Percentiles rank a stretch among this genome's conserved stretches.
phyloP scores from a whole-genome alignment of 1,284 basidiomycete genomes.

The Ustilago shanxiensis region DNA sequence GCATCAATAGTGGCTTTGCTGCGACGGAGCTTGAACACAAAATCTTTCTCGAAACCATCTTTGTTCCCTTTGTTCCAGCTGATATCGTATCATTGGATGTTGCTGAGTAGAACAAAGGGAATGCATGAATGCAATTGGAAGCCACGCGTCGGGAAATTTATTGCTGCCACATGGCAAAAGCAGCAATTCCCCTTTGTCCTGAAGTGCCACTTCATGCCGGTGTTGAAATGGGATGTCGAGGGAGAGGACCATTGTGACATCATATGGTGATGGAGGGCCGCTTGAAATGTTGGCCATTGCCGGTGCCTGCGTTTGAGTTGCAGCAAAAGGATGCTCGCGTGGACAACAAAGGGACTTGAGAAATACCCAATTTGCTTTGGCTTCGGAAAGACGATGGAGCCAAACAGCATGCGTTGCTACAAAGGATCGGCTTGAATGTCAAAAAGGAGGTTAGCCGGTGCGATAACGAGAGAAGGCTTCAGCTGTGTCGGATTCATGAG shows the following conservation, averaged over 20 bases:
- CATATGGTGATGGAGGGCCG: not conserved
- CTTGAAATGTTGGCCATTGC: not conserved
- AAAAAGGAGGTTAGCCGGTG: too few species aligned
- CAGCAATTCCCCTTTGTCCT: not conserved
- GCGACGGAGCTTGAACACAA: constrained; percentile 9
- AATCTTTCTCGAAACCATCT: not conserved
- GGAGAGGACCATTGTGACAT: not conserved
- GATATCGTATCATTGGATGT: not conserved
- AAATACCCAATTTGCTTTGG: not conserved
- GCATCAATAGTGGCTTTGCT: constrained; percentile 8
- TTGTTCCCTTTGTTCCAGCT: constrained; percentile 7
- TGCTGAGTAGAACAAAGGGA: constrained; percentile 5
- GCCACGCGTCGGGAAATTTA: not conserved
- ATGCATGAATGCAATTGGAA: not conserved
- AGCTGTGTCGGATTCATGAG: not conserved
- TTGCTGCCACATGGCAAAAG: not conserved
- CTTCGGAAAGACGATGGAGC: not conserved
- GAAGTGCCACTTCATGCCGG: not conserved
- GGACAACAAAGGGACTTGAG: constrained; percentile 12
- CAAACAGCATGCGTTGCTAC: not conserved
- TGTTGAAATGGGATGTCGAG: not conserved
- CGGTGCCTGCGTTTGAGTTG: not conserved
- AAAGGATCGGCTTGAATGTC: too few species aligned
- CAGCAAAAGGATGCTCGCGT: not conserved
- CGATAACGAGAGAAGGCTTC: not conserved